A percentile compares a stretch with the other conserved stretches of the same genome.
phyloP scores from a whole-genome alignment of 192 early-diverging fungal genomes.

The Ramicandelaber brevisporus region DNA sequence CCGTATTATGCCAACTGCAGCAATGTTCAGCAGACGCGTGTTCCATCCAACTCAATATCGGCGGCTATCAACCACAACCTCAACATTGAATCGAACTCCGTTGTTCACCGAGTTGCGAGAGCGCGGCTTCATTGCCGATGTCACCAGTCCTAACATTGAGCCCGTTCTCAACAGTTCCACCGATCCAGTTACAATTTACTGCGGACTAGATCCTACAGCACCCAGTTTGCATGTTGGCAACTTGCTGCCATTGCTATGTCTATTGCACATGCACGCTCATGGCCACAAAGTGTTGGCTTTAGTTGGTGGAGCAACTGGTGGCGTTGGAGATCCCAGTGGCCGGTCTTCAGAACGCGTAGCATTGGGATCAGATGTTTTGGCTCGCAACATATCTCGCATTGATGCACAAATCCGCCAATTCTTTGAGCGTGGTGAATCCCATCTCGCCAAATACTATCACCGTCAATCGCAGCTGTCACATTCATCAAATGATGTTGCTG shows the following conservation, averaged over 20 bases:
- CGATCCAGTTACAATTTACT: constrained; percentile 37
- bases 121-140: constrained; percentile 21
- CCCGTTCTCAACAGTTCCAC: background rate
- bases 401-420: constrained; percentile 41
- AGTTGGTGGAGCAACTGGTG: constrained; percentile 78
- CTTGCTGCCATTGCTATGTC: constrained; percentile 53
- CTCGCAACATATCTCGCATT: constrained; percentile 36
- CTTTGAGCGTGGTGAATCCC: constrained; percentile 29
- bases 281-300: constrained; percentile 65
- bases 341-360: constrained; percentile 52
- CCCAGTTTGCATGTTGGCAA: constrained; percentile 77
- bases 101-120: constrained; percentile 15
- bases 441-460: constrained; percentile 4
- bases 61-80: too few species aligned
- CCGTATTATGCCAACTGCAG: too few species aligned
- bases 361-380: constrained; percentile 24
- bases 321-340: constrained; percentile 84
- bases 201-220: constrained; percentile 88
- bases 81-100: too few species aligned
- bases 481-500: background rate
- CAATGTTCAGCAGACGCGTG: too few species aligned
- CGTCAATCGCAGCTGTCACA: background rate
- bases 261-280: constrained; percentile 60
- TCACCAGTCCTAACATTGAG: constrained; percentile 18
- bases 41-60: too few species aligned